Evolutionary conservation across 2,329 filamentous ascomycete genomes (phyloP).

Genomic region (Bipolaris gigantea): DNA sequence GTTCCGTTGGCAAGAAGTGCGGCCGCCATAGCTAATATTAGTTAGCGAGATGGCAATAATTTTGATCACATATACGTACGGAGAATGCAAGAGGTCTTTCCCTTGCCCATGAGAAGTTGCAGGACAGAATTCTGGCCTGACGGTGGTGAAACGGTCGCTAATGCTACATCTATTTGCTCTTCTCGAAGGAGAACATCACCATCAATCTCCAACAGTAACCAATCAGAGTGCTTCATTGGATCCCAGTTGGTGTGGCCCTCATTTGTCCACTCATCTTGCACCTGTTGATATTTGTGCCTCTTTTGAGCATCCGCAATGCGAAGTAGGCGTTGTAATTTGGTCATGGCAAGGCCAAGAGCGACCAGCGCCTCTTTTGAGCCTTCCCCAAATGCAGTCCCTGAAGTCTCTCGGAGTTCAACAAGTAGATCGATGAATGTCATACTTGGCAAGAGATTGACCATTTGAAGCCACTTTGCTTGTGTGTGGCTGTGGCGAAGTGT

Average conservation of each 20-base stretch:
- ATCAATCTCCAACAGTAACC: constrained; percentile 69
- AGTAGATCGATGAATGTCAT: constrained; percentile 51
- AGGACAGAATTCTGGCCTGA: constrained; percentile 61
- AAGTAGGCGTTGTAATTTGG: constrained; percentile 50
- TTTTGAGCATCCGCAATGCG: constrained; percentile 46
- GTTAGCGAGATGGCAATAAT: constrained; percentile 6
- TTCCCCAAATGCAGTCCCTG: constrained; percentile 32
- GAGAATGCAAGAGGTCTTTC: constrained; percentile 66
- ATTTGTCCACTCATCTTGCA: constrained; percentile 51
- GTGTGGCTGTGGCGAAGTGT: constrained; percentile 23
- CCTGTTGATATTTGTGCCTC: constrained; percentile 25
- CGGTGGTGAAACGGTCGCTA: constrained; percentile 59
- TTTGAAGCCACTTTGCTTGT: constrained; percentile 47
- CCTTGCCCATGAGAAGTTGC: constrained; percentile 70
- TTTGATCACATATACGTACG: constrained; percentile 17
- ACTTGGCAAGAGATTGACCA: constrained; percentile 52
- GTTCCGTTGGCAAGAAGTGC: constrained; percentile 45
- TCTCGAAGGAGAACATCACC: constrained; percentile 63
- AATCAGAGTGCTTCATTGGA: constrained; percentile 59
- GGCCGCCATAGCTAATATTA: constrained; percentile 56
- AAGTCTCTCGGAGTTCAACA: constrained; percentile 50
- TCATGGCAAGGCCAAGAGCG: constrained; percentile 49
- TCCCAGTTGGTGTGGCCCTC: constrained; percentile 60
- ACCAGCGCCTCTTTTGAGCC: constrained; percentile 49
- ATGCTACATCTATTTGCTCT: constrained; percentile 64